Percentiles rank a stretch among this genome's conserved stretches.
phyloP scores from a whole-genome alignment of 1,284 basidiomycete species.

The Xerocomus nothofagi region DNA sequence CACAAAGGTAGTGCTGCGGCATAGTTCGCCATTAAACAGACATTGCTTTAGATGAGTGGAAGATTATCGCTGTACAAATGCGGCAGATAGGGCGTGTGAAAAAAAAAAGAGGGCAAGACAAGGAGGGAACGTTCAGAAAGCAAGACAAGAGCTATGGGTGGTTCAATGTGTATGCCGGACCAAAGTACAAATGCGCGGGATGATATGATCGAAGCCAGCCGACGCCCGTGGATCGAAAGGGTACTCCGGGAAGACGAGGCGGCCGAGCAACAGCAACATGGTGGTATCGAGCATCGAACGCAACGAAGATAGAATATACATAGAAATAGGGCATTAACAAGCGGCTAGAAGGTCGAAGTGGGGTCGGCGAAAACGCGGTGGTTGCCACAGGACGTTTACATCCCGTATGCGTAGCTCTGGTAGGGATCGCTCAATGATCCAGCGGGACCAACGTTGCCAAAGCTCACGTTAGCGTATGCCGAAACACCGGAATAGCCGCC shows the following conservation, averaged over 20 bases:
- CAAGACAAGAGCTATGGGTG: conserved; percentile 47
- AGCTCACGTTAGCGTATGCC: conserved; percentile 52
- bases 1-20: conserved; percentile 39
- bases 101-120: conserved; percentile 40
- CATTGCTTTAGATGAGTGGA: conserved; percentile 40
- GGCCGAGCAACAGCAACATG: conserved; percentile 36
- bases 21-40: conserved; percentile 39
- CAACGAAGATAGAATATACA: conserved; percentile 39
- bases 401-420: conserved; percentile 75
- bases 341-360: conserved; percentile 19
- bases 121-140: conserved; percentile 44
- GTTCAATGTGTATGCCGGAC: conserved; percentile 50
- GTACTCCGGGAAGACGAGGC: conserved; percentile 34
- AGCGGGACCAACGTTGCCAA: conserved; percentile 56
- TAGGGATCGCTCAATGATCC: conserved; percentile 67
- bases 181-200: conserved; percentile 69
- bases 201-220: conserved; percentile 44
- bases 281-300: conserved; percentile 34
- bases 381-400: conserved; percentile 46
- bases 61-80: conserved; percentile 57
- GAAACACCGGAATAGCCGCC: conserved; percentile 56
- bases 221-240: conserved; percentile 35
- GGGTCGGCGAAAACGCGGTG: conserved; percentile 7
- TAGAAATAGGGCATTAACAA: conserved; percentile 39
- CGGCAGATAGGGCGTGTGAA: conserved; percentile 41